These are phyloP conservation scores for Gigaspora rosea DNA, from an alignment of 192 early-diverging fungal species.

Conservation along the genomic window DNA sequence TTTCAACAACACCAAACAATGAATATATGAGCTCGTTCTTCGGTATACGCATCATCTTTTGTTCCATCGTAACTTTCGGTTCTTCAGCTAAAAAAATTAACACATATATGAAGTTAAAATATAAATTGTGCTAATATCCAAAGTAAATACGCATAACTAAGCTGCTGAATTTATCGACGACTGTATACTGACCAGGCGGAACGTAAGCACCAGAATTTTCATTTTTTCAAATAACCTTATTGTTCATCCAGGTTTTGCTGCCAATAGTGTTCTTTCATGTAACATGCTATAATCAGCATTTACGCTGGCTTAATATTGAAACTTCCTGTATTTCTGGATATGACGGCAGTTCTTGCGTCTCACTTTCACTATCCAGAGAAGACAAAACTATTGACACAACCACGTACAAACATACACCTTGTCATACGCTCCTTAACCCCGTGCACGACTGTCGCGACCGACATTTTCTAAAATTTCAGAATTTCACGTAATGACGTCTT, in stretches of 20 bases:
- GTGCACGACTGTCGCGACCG: too few species aligned
- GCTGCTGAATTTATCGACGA: slow-evolving; percentile 36
- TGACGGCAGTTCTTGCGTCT: too few species aligned
- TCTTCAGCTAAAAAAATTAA: slow-evolving; percentile 38
- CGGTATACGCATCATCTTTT: slow-evolving; percentile 84
- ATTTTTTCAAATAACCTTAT: too few species aligned
- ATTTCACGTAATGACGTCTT: too few species aligned
- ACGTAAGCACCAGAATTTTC: too few species aligned
- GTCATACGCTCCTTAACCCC: too few species aligned
- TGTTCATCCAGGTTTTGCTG: background rate
- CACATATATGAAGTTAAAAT: background rate
- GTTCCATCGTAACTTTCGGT: slow-evolving; percentile 43
- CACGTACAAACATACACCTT: too few species aligned
- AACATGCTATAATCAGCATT: slow-evolving; percentile 4
- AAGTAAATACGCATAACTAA: slow-evolving; percentile 27
- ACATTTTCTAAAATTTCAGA: too few species aligned
- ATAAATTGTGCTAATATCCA: background rate
- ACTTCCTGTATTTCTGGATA: background rate
- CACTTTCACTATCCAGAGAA: too few species aligned
- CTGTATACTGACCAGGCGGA: background rate
- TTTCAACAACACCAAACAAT: slow-evolving; percentile 80
- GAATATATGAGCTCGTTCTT: slow-evolving; percentile 80
- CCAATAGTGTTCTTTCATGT: slow-evolving; percentile 3
- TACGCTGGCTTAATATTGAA: background rate
- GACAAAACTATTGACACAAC: too few species aligned